A percentile compares a stretch with the other conserved stretches of the same genome.
Conservation (phyloP, 371 early-diverging fungal species). For the Mucor saturninus region DNA sequence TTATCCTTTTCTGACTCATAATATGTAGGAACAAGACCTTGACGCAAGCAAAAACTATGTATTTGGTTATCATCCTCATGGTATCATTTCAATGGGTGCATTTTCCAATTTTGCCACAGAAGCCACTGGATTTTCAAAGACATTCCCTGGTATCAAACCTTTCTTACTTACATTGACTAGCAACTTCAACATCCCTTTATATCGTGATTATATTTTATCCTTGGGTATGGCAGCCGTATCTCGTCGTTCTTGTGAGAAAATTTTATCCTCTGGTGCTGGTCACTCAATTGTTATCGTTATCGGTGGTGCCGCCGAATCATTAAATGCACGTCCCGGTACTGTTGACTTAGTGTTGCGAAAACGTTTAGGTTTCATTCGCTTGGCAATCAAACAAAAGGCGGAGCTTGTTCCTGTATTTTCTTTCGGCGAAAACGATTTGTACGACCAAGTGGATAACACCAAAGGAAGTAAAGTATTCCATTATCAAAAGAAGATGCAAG, state of each 20-base stretch:
- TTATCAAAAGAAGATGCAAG: conserved; percentile 67
- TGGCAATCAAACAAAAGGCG: conserved; percentile 75
- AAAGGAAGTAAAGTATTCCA: conserved; percentile 54
- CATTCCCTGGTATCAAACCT: conserved; percentile 71
- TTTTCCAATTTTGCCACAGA: conserved; percentile 83
- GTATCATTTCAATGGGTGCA: conserved; percentile 85
- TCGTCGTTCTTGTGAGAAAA: conserved; percentile 70
- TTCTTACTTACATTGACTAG: conserved; percentile 63
- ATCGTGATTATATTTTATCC: conserved; percentile 72
- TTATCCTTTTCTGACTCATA: neutral
- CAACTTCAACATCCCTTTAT: conserved; percentile 76
- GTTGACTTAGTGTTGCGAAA: conserved; percentile 71
- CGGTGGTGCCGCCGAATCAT: conserved; percentile 82
- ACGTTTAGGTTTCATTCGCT: conserved; percentile 81
- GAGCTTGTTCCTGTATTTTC: conserved; percentile 75
- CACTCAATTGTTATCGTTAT: conserved; percentile 78
- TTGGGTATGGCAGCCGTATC: conserved; percentile 84
- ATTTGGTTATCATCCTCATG: conserved; percentile 84
- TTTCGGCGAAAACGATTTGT: conserved; percentile 88
- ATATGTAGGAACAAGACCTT: conserved; percentile 66
- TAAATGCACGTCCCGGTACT: conserved; percentile 69
- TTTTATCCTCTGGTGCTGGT: conserved; percentile 78
- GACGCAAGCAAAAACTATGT: conserved; percentile 79
- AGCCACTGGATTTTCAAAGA: conserved; percentile 65
- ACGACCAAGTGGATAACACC: conserved; percentile 63